Base-by-base conservation (phyloP, 352 stramenopile genomes). In the Thalassiosira hispida region DNA sequence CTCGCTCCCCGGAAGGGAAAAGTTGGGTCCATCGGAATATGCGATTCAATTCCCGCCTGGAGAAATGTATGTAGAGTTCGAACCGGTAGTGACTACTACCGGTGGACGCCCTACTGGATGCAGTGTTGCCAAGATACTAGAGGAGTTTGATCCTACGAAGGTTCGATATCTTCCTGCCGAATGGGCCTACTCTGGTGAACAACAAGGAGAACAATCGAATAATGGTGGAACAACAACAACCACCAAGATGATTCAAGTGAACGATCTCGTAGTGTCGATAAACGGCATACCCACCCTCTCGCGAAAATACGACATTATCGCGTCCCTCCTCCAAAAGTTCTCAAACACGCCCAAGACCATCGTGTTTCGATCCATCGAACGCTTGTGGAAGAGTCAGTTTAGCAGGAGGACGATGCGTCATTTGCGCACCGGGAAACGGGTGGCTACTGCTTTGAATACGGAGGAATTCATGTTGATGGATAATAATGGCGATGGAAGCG, bases 241-340 rank as follows among this genome's bases (percentile, higher is more conserved):
- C 49, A 33, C 14, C 35, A 62, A 16, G 11, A 31, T 22, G n/a
- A 68, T 85, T 22, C 77, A 78, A 67, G 57, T 66, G 14, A 85
- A 85, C 47, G 77, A 85, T 63, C 51, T 85, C 27, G 20, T 85
- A 12, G 67, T 85, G 20, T 75, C 65, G 12, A 72, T 85, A n/a
- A 81, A 85, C 55, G 68, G 59, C 11, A 78, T 80, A 14, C 57
- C 42, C 18, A 47, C 78, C 42, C 60, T 81, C 23, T 85, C 77
- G 1, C 56, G 77, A 25, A 65, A 72, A 18, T 67, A 71, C 44
- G 47, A 61, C 35, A 69, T 77, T 8, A 70, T 79, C 14, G 57
- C 60, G 12, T 35, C 60, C 14, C 52, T 85, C n/a, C 42, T 85
- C 6, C 27, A 74, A 14, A 53, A 46, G 51, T 73, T 79, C 38